Percentiles rank a stretch among this genome's conserved stretches.
Evolutionary conservation across 2,329 filamentous ascomycete species (phyloP).

Genomic region (Nothophoma quercina): DNA sequence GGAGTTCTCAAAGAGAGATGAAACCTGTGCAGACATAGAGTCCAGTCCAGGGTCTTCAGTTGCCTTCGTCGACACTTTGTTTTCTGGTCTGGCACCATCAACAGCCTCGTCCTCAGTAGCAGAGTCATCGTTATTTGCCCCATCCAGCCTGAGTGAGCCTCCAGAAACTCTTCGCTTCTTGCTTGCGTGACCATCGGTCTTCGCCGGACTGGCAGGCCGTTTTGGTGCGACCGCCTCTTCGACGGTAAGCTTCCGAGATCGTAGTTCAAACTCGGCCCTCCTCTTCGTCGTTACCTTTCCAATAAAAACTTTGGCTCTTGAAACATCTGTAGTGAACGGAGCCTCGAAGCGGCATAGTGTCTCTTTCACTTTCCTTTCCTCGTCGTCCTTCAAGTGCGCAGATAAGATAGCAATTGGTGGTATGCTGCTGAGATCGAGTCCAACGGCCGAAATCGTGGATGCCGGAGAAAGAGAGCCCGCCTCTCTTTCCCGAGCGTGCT

Average conservation of each 20-base stretch:
- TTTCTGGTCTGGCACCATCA: slow-evolving; percentile 21
- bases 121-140: slow-evolving; percentile 18
- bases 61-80: slow-evolving; percentile 16
- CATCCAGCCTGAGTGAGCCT: slow-evolving; percentile 12
- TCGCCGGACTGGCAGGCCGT: slow-evolving; percentile 23
- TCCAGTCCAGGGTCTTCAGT: neutral
- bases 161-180: slow-evolving; percentile 30
- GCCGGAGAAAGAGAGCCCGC: slow-evolving; percentile 26
- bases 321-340: slow-evolving; percentile 73
- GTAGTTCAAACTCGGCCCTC: slow-evolving; percentile 79
- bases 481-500: slow-evolving; percentile 29
- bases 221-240: slow-evolving; percentile 54
- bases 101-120: slow-evolving; percentile 21
- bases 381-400: slow-evolving; percentile 70
- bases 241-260: slow-evolving; percentile 68
- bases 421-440: slow-evolving; percentile 52
- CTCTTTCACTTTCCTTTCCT: slow-evolving; percentile 70
- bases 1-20: slow-evolving; percentile 25
- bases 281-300: slow-evolving; percentile 74
- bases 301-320: slow-evolving; percentile 76
- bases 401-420: slow-evolving; percentile 78
- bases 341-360: slow-evolving; percentile 63
- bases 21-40: neutral
- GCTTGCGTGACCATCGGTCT: slow-evolving; percentile 16
- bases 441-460: slow-evolving; percentile 23